Conservation (phyloP, 106 monocot genomes). For the Hemerocallis citrina region DNA sequence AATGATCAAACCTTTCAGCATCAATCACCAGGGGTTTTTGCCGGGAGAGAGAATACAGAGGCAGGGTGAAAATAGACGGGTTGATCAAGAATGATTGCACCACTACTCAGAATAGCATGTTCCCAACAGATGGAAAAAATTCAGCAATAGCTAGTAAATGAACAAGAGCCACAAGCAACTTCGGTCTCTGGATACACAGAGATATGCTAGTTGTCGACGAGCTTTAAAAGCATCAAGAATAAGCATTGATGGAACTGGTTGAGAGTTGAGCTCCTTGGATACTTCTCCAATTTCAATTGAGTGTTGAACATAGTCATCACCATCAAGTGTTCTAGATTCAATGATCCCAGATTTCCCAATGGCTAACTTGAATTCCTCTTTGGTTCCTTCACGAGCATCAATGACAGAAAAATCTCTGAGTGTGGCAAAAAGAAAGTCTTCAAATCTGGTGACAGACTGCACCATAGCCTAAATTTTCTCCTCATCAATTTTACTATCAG, state of each 20-base stretch:
- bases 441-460: slow-evolving; percentile 59
- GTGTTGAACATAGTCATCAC: slow-evolving; percentile 12
- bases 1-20: slow-evolving; percentile 73
- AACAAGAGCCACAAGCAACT: slow-evolving; percentile 89
- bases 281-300: slow-evolving; percentile 13
- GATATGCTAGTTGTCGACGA: slow-evolving; percentile 52
- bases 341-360: slow-evolving; percentile 60
- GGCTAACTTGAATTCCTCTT: slow-evolving; percentile 80
- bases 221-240: slow-evolving; percentile 70
- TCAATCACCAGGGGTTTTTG: slow-evolving; percentile 75
- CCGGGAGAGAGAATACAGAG: slow-evolving; percentile 59
- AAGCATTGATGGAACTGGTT: slow-evolving; percentile 72
- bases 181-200: slow-evolving; percentile 77
- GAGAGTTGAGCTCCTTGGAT: slow-evolving; percentile 15
- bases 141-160: slow-evolving; percentile 70
- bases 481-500: slow-evolving; percentile 40
- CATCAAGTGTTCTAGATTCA: slow-evolving; percentile 13
- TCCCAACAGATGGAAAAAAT: slow-evolving; percentile 86
- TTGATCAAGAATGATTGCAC: slow-evolving; percentile 59
- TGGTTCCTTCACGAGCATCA: slow-evolving; percentile 92
- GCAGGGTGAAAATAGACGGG: slow-evolving; percentile 55
- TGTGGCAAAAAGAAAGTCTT: slow-evolving; percentile 84
- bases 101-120: slow-evolving; percentile 36
- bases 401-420: slow-evolving; percentile 76
- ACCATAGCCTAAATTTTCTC: slow-evolving; percentile 35